phyloP scores from a whole-genome alignment of 768 basidiomycete species.

The Lentinula guzmanii region DNA sequence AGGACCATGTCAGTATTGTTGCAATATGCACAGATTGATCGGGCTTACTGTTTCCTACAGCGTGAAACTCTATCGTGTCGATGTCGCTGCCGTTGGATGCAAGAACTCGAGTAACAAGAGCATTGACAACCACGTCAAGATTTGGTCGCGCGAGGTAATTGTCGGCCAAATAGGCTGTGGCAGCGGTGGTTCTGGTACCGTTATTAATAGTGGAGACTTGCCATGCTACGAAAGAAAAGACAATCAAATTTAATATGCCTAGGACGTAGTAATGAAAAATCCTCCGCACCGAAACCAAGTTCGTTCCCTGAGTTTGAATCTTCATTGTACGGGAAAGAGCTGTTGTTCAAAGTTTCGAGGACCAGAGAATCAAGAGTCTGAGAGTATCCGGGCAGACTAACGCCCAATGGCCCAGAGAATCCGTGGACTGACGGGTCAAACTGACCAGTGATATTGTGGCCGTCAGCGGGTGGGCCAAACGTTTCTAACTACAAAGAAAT shows the following conservation, averaged over 20 bases:
- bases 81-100: neutral
- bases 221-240: conserved; percentile 24
- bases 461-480: conserved; percentile 14
- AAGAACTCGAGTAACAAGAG: conserved; percentile 6
- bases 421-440: conserved; percentile 22
- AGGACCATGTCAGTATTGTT: neutral
- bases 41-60: conserved; percentile 3
- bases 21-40: neutral
- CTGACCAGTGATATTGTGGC: conserved; percentile 18
- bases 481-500: conserved; percentile 11
- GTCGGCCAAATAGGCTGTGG: conserved; percentile 23
- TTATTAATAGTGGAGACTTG: conserved; percentile 15
- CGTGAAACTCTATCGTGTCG: conserved; percentile 1
- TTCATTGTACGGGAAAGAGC: conserved; percentile 23
- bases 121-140: conserved; percentile 20
- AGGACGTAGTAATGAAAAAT: conserved; percentile 4
- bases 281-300: conserved; percentile 20
- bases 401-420: conserved; percentile 13
- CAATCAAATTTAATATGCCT: conserved; percentile 21
- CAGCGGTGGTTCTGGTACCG: conserved; percentile 23
- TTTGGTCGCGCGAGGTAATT: conserved; percentile 21
- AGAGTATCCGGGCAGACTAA: conserved; percentile 15
- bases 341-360: conserved; percentile 16
- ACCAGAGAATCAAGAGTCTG: conserved; percentile 14
- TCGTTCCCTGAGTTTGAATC: conserved; percentile 27